Conservation (phyloP, 352 stramenopile genomes). For the Phytophthora aleatoria region DNA sequence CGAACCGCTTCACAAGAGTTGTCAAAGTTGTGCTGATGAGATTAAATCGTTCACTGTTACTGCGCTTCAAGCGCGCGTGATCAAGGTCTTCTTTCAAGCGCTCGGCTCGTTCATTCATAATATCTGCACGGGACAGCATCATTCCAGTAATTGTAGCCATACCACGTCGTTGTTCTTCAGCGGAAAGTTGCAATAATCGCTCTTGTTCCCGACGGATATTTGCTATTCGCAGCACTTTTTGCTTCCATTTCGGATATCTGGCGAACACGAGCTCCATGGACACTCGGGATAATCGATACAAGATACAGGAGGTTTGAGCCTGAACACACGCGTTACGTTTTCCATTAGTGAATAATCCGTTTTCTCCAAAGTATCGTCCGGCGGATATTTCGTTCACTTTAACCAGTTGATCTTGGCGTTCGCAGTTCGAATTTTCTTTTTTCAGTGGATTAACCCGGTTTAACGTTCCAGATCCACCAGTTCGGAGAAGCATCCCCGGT, state of each 20-base stretch:
- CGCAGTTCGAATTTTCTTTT: not conserved
- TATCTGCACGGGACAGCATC: constrained; percentile 29
- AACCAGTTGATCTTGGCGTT: not conserved
- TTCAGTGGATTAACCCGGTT: not conserved
- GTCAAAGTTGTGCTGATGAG: not conserved
- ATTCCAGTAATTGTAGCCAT: constrained; percentile 16
- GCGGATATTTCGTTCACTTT: constrained; percentile 56
- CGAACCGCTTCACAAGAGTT: not conserved
- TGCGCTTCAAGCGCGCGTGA: constrained; percentile 16
- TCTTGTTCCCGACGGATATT: constrained; percentile 58
- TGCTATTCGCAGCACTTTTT: constrained; percentile 55
- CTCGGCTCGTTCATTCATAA: constrained; percentile 33
- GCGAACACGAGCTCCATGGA: constrained; percentile 62
- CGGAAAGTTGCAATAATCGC: constrained; percentile 36
- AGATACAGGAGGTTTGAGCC: constrained; percentile 62
- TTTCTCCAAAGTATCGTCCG: constrained; percentile 73
- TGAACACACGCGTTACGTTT: constrained; percentile 55
- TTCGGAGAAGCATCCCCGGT: not conserved
- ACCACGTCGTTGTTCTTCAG: constrained; percentile 23
- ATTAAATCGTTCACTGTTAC: constrained; percentile 3
- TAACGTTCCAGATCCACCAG: not conserved
- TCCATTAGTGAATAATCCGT: constrained; percentile 61
- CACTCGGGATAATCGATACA: constrained; percentile 70
- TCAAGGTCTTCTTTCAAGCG: constrained; percentile 26
- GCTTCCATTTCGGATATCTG: constrained; percentile 54